Base-by-base conservation (phyloP, 75 land plant genomes). In the Selaginella tamariscina region DNA sequence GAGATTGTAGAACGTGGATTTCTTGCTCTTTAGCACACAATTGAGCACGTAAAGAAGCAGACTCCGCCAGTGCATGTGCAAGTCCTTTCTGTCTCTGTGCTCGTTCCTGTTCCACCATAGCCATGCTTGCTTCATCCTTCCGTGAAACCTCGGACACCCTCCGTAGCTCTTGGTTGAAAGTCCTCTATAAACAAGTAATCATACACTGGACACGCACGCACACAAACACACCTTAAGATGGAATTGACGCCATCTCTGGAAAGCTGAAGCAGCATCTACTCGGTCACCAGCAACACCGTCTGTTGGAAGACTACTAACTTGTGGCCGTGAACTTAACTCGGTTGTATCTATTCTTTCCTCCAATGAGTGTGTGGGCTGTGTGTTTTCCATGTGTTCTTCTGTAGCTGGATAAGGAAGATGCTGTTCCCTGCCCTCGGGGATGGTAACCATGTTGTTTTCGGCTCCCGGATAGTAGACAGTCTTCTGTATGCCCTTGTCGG, bases 161-260 rank as follows among this genome's bases (percentile, higher is more conserved):
- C 15, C 49, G 49, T 39, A 39, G 49, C 49, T 39, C 49, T 39
- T 39, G 49, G 49, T 39, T 39, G 49, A 39, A 39, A 39, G 49
- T 39, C 15, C 49, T 39, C 49, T 39, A 15, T 15, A 39, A 39
- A 39, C 5, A 15, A 39, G 49, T 15, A 39, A 39, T 39, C 11
- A 39, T 15, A 39, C 11, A 39, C 11, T 39, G 49, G 15, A 39
- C 15, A n/a, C n/a, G n/a, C n/a, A n/a, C n/a, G n/a, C n/a, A n/a
- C n/a, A n/a, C n/a, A n/a, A n/a, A n/a, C n/a, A n/a, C n/a, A 39
- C 49, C 49, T 39, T 5, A 15, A 39, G 49, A 39, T 39, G 49
- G 49, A 39, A 39, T 15, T 39, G 49, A 39, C 49, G 49, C 49
- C 49, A 39, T 39, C 49, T 5, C 49, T 39, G 49, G 49, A 39